Conservation (phyloP, 345 rosid genomes). For the Geranium brycei region DNA sequence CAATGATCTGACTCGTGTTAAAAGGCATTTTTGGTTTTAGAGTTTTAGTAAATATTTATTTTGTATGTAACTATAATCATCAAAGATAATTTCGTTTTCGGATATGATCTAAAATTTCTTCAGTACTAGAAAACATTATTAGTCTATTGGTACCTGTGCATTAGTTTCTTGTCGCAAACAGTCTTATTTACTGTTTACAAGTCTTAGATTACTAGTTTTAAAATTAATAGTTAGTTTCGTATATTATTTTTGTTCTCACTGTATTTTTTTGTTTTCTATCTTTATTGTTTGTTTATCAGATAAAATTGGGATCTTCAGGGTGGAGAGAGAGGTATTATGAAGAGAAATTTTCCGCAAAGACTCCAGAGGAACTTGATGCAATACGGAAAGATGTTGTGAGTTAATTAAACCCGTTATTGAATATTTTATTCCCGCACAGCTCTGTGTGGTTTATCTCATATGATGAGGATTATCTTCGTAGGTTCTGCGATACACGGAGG, state of each 20-base stretch:
- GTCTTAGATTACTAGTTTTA: background rate
- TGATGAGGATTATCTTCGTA: constrained; percentile 19
- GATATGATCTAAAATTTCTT: background rate
- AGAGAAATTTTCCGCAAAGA: constrained; percentile 58
- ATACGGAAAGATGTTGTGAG: constrained; percentile 85
- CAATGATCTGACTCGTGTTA: background rate
- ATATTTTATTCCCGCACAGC: background rate
- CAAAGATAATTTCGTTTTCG: background rate
- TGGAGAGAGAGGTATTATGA: constrained; percentile 95
- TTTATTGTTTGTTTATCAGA: constrained; percentile 24
- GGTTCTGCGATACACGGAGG: constrained; percentile 79
- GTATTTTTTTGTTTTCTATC: background rate
- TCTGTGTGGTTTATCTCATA: constrained; percentile 2
- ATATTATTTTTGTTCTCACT: background rate
- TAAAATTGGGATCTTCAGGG: constrained; percentile 68
- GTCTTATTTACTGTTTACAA: background rate
- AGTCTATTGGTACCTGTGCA: background rate
- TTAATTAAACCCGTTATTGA: constrained; percentile 5
- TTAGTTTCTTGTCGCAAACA: background rate
- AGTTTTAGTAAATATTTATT: background rate
- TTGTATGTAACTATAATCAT: no score
- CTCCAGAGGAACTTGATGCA: constrained; percentile 54
- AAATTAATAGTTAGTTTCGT: background rate
- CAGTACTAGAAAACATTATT: no score
- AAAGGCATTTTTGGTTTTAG: no score